Base-by-base conservation (phyloP, 768 basidiomycete genomes). In the Suillus discolor region DNA sequence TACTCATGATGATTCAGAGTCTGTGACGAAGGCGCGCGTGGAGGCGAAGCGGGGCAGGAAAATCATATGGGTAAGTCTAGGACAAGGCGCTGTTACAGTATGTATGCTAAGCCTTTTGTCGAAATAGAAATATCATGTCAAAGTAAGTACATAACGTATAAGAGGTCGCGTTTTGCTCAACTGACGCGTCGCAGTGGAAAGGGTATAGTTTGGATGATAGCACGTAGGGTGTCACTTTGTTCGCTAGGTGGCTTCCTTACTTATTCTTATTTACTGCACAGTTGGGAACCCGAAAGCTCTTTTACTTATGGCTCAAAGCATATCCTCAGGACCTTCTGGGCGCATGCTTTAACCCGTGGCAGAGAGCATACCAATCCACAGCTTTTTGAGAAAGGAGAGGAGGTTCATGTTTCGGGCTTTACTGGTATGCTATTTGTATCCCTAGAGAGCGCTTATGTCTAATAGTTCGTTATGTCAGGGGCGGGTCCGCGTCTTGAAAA, bases 241-340 rank as follows among this genome's bases (percentile, higher is more conserved):
- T 62, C 55, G 31, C 34, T 36, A 31, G 16, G 31, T 31, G 42
- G 25, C 20, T 16, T 62, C 34, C 62, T 68, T 9, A 66, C 53
- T 25, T 62, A 71, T 64, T 25, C 53, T 25, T 61, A 70, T 64
- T 25, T n/a, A n/a, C 64, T 41, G 23, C 53, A 44, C 62, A 91
- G 90, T 12, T 91, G 89, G 89, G 90, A 92, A 68, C 89, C 90
- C 11, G 73, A 78, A 9, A 79, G 84, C 61, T 89, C 88, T 11
- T 90, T 92, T 66, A 73, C 72, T 18, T 83, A 75, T 8, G 82
- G 79, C 12, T 89, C 89, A 0, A 84, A 87, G 68, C 80, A 87
- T 60, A 79, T 90, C 18, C 44, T 83, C 11, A 70, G 75, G 18
- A 36, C 66, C 2, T 82, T 82, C 59, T 82, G 81, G 81, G 66